Conservation (phyloP, 192 early-diverging fungal species). For the Coemansia sp. region DNA sequence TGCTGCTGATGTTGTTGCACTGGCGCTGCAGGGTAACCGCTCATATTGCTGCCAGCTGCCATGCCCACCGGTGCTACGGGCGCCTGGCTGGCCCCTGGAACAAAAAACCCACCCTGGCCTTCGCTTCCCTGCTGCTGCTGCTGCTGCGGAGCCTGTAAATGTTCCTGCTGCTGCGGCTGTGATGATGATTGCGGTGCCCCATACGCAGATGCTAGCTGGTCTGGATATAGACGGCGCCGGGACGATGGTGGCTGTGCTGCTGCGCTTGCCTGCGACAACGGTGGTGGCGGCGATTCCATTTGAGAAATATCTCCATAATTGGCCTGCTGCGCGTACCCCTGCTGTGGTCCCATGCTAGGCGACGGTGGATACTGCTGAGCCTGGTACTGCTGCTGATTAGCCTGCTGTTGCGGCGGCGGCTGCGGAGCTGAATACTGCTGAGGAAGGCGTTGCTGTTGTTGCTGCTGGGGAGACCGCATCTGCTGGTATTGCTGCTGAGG, state of each 20-base stretch:
- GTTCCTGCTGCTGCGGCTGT: conserved; percentile 13
- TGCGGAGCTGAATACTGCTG: conserved; percentile 10
- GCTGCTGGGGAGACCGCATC: conserved; percentile 8
- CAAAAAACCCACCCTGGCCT: conserved; percentile 37
- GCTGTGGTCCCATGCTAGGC: background rate
- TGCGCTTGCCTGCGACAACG: conserved; percentile 1
- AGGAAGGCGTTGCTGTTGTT: conserved; percentile 4
- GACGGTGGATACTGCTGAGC: conserved; percentile 10
- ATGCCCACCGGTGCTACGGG: conserved; percentile 1
- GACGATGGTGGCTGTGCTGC: conserved; percentile 12
- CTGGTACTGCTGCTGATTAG: conserved; percentile 12
- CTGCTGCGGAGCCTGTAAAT: conserved; percentile 6
- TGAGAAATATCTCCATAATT: background rate
- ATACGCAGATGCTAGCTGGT: conserved; percentile 32
- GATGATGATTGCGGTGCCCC: conserved; percentile 10
- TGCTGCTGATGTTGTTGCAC: conserved; percentile 6
- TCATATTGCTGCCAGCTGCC: background rate
- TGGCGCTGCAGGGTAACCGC: background rate
- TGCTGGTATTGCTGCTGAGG: conserved; percentile 11
- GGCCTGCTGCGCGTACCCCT: background rate
- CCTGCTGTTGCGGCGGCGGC: conserved; percentile 21
- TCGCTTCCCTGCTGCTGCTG: background rate
- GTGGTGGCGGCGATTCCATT: conserved; percentile 1
- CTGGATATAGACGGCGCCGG: conserved; percentile 41
- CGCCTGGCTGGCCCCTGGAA: conserved; percentile 36